Base-by-base conservation (phyloP, 2,329 filamentous ascomycete genomes). In the Cladosporium phlei region DNA sequence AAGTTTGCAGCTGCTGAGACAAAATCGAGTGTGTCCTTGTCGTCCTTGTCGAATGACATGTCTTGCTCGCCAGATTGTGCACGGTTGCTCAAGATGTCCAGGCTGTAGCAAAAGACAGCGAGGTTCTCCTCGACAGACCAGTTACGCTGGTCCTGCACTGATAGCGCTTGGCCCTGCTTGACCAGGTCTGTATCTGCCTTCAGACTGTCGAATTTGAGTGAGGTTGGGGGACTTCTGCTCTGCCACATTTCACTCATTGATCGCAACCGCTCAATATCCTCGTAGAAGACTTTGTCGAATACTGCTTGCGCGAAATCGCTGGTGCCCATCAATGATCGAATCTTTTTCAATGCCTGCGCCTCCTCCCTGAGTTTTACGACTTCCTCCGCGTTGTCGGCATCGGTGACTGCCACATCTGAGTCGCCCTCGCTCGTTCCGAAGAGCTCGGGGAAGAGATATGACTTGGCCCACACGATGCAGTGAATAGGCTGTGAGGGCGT, bases 181-280 rank as follows among this genome's bases (percentile, higher is more conserved):
- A 56, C 47, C 9, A 57, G 52, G 30, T 57, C 48, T 12, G 39
- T 42, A 32, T 59, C 56, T 7, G 79, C 66, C 1, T 68, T 71
- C 2, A 69, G 61, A 10, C 11, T 32, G 2, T 79, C 74, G 63
- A 86, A 95, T 29, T 84, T 74, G 10, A 97, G 73, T 6, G 87
- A 71, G 57, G 85, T 76, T 0, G 91, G 93, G 2, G 84, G 75
- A 52, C 80, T 79, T 55, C 89, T 79, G 3, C 80, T 82, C 67
- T 89, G 94, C 93, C 93, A 98, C 88, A 97, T 95, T 53, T 94
- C 91, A 61, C 93, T 85, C 79, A 96, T 94, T 11, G 84, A 86
- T 30, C 83, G 78, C 47, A 98, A 66, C 12, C 93, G 80, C 53
- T 85, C 75, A 46, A 98, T 86, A 60, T 98, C 93, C 39, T 85